phyloP scores from a whole-genome alignment of 352 stramenopile genomes.

The Pythium grandisporangium region DNA sequence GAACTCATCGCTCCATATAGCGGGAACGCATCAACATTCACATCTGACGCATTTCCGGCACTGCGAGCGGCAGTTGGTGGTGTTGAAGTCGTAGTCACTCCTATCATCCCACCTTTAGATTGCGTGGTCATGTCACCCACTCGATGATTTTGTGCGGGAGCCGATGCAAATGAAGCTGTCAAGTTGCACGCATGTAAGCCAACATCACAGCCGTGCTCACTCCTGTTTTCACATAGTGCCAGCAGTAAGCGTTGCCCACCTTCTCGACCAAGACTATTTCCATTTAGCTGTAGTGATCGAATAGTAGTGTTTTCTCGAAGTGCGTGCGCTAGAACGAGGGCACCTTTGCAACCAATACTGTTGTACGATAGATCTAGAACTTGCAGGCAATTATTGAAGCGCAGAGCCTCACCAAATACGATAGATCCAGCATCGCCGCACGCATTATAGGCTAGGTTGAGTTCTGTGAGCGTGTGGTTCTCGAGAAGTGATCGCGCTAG shows the following conservation, averaged over 20 bases:
- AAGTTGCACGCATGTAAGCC: constrained; percentile 60
- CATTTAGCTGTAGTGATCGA: constrained; percentile 54
- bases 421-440: constrained; percentile 65
- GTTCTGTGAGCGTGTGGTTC: constrained; percentile 54
- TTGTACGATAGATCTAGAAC: constrained; percentile 71
- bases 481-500: constrained; percentile 52
- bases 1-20: constrained; percentile 26
- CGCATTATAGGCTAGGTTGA: constrained; percentile 71
- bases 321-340: constrained; percentile 58
- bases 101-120: neutral
- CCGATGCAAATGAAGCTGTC: constrained; percentile 1
- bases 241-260: constrained; percentile 60
- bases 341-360: constrained; percentile 63
- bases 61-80: neutral
- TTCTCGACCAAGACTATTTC: constrained; percentile 66
- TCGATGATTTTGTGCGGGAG: too few relatives aligned
- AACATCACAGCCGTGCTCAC: constrained; percentile 39
- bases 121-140: neutral
- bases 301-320: constrained; percentile 52
- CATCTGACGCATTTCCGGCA: constrained; percentile 6
- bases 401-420: constrained; percentile 66
- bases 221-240: constrained; percentile 48
- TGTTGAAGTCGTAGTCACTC: constrained; percentile 5
- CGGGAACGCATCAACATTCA: constrained; percentile 25
- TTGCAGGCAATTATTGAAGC: constrained; percentile 48